Conservation (phyloP, 2,329 filamentous ascomycete species). For the Penicillium concentricum region DNA sequence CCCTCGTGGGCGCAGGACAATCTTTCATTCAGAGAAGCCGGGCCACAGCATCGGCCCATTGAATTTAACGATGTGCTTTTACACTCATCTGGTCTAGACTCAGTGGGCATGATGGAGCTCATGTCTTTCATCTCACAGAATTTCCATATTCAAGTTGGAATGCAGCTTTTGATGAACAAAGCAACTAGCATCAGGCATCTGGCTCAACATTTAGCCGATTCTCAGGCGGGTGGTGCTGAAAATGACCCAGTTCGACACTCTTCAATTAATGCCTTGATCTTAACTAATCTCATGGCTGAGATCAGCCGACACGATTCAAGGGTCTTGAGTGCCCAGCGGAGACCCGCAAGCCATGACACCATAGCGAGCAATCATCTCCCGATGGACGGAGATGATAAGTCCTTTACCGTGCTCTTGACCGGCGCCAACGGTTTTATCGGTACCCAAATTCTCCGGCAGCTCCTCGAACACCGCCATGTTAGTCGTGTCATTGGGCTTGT, state of each 20-base stretch:
- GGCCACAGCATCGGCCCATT: neutral
- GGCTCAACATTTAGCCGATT: neutral
- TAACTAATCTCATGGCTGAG: neutral
- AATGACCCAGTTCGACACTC: neutral
- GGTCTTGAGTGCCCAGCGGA: neutral
- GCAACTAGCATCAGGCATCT: neutral
- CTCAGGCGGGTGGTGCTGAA: neutral
- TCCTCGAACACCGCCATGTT: conserved; percentile 11
- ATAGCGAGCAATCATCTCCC: neutral
- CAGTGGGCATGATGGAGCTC: neutral
- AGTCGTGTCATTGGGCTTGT: conserved; percentile 18
- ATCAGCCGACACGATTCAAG: neutral
- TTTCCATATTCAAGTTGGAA: neutral
- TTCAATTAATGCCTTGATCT: neutral
- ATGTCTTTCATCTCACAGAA: neutral
- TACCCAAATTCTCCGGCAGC: conserved; percentile 21
- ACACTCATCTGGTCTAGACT: neutral
- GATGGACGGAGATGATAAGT: too few relatives aligned
- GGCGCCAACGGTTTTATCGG: conserved; percentile 25
- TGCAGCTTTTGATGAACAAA: neutral
- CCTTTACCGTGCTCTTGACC: conserved; percentile 17
- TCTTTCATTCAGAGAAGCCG: neutral
- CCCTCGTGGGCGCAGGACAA: neutral
- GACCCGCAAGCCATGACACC: neutral
- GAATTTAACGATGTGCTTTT: neutral